These are phyloP conservation scores for Talaromyces proteolyticus DNA, from an alignment of 495 filamentous ascomycete species.

Conservation along the genomic window DNA sequence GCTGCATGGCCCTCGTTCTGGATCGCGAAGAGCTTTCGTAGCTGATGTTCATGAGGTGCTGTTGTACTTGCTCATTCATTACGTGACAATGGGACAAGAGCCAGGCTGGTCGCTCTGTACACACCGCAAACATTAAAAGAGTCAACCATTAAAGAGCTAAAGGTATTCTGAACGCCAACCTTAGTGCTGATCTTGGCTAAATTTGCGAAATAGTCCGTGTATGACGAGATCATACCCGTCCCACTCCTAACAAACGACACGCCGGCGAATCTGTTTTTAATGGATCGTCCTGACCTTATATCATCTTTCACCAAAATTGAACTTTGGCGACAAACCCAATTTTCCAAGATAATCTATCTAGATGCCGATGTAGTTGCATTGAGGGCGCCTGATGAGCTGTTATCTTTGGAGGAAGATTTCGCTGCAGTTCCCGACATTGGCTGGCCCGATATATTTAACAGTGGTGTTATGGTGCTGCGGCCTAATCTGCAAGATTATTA, in stretches of 20 bases:
- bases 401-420: constrained; percentile 69
- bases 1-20: constrained; percentile 7
- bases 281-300: constrained; percentile 85
- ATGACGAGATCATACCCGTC: constrained; percentile 85
- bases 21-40: constrained; percentile 15
- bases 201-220: constrained; percentile 57
- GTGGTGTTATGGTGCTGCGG: constrained; percentile 84
- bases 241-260: constrained; percentile 66
- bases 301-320: constrained; percentile 95
- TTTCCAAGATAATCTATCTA: constrained; percentile 83
- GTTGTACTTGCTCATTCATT: constrained; percentile 92
- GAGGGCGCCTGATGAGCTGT: constrained; percentile 86
- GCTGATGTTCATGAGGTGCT: constrained; percentile 56
- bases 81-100: constrained; percentile 81
- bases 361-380: constrained; percentile 87
- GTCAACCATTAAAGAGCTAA: constrained; percentile 70
- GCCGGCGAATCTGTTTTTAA: constrained; percentile 80
- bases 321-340: constrained; percentile 89
- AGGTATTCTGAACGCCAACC: constrained; percentile 40
- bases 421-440: constrained; percentile 92
- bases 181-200: background rate
- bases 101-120: constrained; percentile 78
- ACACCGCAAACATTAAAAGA: constrained; percentile 69
- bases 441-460: constrained; percentile 99
- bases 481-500: constrained; percentile 86